Conservation (phyloP, 805 yeast species). For the Hanseniaspora guilliermondii region DNA sequence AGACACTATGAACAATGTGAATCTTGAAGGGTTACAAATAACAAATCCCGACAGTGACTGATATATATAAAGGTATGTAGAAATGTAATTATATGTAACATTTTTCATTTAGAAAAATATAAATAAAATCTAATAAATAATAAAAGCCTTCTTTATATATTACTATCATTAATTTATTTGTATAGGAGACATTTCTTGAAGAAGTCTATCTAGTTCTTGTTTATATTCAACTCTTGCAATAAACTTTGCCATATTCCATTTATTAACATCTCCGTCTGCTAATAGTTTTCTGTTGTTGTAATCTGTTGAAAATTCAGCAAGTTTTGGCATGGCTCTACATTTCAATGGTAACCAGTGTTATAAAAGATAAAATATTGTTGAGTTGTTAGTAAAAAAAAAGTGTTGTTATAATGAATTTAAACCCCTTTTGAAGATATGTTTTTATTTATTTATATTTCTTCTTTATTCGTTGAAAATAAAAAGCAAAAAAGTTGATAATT, state of each 20-base stretch:
- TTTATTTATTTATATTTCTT: not conserved
- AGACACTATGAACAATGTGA: conserved; percentile 3
- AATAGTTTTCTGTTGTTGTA: conserved; percentile 8
- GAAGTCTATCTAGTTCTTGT: conserved; percentile 10
- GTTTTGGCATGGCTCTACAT: conserved; percentile 13
- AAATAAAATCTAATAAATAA: not conserved
- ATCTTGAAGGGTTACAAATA: conserved; percentile 1
- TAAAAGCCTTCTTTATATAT: not conserved
- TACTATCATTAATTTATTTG: not conserved
- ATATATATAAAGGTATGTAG: not conserved
- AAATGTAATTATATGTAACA: not conserved
- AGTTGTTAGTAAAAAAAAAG: conserved; percentile 1
- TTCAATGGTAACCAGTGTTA: not conserved
- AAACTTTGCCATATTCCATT: conserved; percentile 13
- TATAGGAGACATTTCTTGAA: conserved; percentile 10
- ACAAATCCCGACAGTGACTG: conserved; percentile 8
- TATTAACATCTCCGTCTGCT: conserved; percentile 9
- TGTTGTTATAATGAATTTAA: not conserved
- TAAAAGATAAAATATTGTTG: not conserved
- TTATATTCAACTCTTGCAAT: conserved; percentile 11
- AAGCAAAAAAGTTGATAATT: not conserved
- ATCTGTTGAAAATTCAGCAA: conserved; percentile 10
- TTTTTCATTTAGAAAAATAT: not conserved
- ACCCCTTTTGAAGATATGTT: not conserved
- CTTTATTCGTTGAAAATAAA: not conserved